These are phyloP conservation scores for Candida boleticola DNA, from an alignment of 805 yeast genomes.

Conservation along the genomic window DNA sequence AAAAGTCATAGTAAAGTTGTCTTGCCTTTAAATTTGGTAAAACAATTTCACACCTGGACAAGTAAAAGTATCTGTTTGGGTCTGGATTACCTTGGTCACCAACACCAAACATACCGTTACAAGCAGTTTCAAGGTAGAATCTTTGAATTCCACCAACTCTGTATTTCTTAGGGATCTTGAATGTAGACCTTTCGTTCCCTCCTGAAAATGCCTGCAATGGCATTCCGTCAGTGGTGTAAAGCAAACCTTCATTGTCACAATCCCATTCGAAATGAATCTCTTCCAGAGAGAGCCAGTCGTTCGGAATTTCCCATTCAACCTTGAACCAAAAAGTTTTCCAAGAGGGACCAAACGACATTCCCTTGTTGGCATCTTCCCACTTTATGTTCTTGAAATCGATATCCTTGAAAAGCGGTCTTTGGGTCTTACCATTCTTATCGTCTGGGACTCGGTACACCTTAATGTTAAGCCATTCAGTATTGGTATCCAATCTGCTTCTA, in stretches of 20 bases:
- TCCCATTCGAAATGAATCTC: conserved; percentile 78
- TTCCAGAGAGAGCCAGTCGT: conserved; percentile 50
- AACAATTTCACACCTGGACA: conserved; percentile 72
- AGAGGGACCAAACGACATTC: conserved; percentile 85
- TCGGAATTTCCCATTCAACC: conserved; percentile 62
- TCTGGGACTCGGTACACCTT: conserved; percentile 74
- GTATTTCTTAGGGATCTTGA: conserved; percentile 61
- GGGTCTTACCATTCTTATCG: conserved; percentile 39
- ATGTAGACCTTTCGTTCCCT: conserved; percentile 77
- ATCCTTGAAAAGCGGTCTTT: conserved; percentile 62
- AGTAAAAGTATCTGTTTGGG: conserved; percentile 65
- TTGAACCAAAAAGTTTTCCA: conserved; percentile 98
- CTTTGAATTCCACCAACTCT: conserved; percentile 49
- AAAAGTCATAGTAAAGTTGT: conserved; percentile 73
- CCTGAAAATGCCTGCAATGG: conserved; percentile 86
- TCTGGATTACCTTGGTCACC: conserved; percentile 63
- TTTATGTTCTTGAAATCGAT: conserved; percentile 46
- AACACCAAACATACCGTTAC: conserved; percentile 90
- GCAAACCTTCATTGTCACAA: conserved; percentile 79
- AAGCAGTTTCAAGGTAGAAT: conserved; percentile 85
- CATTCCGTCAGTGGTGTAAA: conserved; percentile 63
- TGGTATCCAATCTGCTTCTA: conserved; percentile 49
- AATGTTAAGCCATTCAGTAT: conserved; percentile 47
- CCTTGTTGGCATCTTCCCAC: conserved; percentile 60
- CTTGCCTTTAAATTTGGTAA: conserved; percentile 81